These are phyloP conservation scores for Volvox carteri DNA, from an alignment of 163 green algal species.

Conservation along the genomic window DNA sequence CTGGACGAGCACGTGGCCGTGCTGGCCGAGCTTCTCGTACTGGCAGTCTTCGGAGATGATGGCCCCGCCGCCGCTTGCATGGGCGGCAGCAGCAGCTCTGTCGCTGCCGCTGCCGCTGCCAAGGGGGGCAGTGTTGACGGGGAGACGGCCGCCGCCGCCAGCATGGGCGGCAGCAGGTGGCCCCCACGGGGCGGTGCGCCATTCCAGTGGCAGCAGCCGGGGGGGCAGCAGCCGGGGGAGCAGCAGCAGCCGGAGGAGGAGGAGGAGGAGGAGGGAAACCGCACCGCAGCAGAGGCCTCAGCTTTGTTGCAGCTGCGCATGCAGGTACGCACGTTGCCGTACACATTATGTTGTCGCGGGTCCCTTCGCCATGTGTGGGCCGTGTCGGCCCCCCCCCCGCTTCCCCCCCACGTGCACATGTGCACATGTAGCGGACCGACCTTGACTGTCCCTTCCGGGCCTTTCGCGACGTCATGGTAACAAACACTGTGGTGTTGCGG, in stretches of 20 bases:
- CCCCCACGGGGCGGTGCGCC: not conserved
- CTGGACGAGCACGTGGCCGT: not conserved
- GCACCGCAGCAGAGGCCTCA: not conserved
- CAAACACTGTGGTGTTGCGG: too few relatives aligned
- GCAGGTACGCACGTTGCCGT: conserved; percentile 31
- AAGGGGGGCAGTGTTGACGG: not conserved
- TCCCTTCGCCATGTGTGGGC: too few relatives aligned
- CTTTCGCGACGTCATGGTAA: too few relatives aligned
- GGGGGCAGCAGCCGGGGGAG: not conserved
- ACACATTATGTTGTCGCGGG: too few relatives aligned
- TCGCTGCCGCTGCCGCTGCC: not conserved
- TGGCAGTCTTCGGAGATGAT: conserved; percentile 2
- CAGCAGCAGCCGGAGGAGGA: not conserved
- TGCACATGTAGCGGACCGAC: too few relatives aligned
- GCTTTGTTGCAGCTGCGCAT: conserved; percentile 35
- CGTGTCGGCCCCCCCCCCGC: not conserved
- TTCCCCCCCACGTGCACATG: not conserved
- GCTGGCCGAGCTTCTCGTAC: conserved; percentile 12
- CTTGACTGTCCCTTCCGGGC: too few relatives aligned
- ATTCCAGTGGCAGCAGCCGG: not conserved
- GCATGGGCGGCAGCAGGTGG: not conserved
- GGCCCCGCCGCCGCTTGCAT: not conserved
- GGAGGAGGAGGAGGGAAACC: too few relatives aligned
- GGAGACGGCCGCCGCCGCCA: not conserved
- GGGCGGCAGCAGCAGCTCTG: not conserved